A percentile compares a stretch with the other conserved stretches of the same genome.
Evolutionary conservation across 2,329 filamentous ascomycete genomes (phyloP).

Genomic region (Pseudogymnoascus verrucosus): DNA sequence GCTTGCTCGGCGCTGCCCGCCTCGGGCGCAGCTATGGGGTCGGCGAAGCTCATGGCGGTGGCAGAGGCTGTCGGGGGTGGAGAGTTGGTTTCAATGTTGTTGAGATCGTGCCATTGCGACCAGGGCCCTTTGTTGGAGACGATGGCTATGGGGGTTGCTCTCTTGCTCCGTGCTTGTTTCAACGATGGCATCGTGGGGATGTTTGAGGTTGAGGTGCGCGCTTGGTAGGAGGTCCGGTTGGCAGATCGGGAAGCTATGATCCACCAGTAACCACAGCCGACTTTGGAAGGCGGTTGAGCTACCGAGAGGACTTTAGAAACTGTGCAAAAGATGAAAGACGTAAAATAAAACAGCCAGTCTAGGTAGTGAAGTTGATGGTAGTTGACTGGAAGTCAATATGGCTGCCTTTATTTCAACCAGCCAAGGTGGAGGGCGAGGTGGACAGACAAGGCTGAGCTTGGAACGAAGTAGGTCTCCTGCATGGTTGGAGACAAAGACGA

Average conservation of each 20-base stretch:
- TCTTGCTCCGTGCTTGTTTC: not conserved
- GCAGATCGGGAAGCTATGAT: slow-evolving; percentile 5
- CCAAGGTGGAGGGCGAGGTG: not conserved
- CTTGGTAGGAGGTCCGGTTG: not conserved
- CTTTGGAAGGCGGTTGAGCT: not conserved
- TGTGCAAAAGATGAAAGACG: not conserved
- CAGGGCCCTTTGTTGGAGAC: not conserved
- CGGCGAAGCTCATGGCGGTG: not conserved
- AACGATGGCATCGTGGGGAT: not conserved
- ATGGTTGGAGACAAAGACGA: not conserved
- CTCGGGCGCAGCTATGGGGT: slow-evolving; percentile 1
- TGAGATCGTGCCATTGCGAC: not conserved
- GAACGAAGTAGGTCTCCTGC: not conserved
- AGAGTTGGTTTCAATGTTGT: not conserved
- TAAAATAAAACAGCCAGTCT: not conserved
- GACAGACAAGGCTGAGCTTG: not conserved
- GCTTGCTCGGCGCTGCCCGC: not conserved
- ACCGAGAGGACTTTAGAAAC: not conserved
- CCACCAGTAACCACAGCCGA: not conserved
- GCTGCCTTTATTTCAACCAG: not conserved
- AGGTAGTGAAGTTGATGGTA: not conserved
- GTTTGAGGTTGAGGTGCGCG: not conserved
- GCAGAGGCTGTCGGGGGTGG: not conserved
- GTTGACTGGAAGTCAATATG: not conserved
- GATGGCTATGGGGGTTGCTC: slow-evolving; percentile 5